Evolutionary conservation across 352 stramenopile genomes (phyloP).

Genomic region (Pythium myriotylum): DNA sequence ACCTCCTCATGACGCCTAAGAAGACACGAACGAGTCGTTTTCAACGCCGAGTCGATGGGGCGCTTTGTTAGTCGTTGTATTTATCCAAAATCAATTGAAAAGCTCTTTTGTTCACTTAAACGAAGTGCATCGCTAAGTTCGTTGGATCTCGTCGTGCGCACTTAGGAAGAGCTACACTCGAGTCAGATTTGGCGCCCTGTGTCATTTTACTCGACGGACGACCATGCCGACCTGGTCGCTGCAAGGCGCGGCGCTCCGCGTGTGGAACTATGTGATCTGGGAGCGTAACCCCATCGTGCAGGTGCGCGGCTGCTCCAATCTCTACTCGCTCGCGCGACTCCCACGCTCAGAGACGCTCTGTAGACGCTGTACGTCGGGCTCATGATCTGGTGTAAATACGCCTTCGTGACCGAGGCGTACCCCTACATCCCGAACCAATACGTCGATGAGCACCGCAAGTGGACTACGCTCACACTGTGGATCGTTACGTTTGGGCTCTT

Average conservation of each 20-base stretch:
- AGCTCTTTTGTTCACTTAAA: neutral
- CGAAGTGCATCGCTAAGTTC: constrained; percentile 22
- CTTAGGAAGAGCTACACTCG: constrained; percentile 6
- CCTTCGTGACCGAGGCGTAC: constrained; percentile 72
- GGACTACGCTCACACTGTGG: constrained; percentile 54
- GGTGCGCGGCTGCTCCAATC: constrained; percentile 21
- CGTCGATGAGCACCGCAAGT: constrained; percentile 68
- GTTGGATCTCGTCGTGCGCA: constrained; percentile 2
- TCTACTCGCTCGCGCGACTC: neutral
- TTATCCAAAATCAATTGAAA: constrained; percentile 1
- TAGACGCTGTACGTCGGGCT: constrained; percentile 81
- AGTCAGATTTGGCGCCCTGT: neutral
- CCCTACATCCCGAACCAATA: constrained; percentile 65
- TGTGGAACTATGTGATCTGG: constrained; percentile 64
- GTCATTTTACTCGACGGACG: constrained; percentile 11
- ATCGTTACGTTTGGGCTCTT: constrained; percentile 64
- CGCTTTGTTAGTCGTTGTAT: constrained; percentile 6
- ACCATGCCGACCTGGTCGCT: constrained; percentile 19
- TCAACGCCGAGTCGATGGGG: too few species aligned
- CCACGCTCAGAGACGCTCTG: neutral
- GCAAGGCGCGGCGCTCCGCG: constrained; percentile 30
- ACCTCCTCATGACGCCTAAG: constrained; percentile 15
- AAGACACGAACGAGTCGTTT: too few species aligned
- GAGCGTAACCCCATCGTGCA: constrained; percentile 73
- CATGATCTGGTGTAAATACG: constrained; percentile 67